A percentile compares a stretch with the other conserved stretches of the same genome.
phyloP scores from a whole-genome alignment of 2,329 filamentous ascomycete genomes.

The Parascedosporium putredinis region DNA sequence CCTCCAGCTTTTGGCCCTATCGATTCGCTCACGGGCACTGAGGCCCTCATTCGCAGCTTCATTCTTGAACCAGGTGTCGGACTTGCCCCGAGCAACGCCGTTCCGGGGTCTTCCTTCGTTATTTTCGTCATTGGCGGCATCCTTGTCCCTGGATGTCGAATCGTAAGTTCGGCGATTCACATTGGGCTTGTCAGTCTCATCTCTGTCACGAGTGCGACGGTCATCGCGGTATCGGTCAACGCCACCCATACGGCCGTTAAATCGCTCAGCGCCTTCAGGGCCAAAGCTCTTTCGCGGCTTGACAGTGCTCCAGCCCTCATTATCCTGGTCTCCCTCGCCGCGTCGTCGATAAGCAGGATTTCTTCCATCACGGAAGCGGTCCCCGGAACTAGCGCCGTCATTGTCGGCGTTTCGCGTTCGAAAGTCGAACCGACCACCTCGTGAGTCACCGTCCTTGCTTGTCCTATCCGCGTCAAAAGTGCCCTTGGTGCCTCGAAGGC shows the following conservation, averaged over 20 bases:
- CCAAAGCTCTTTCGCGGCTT: conserved; percentile 67
- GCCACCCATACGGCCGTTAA: conserved; percentile 54
- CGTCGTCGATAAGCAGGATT: conserved; percentile 40
- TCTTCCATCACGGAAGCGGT: conserved; percentile 38
- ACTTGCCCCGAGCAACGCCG: conserved; percentile 48
- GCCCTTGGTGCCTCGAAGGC: conserved; percentile 31
- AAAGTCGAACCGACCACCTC: conserved; percentile 48
- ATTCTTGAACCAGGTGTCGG: conserved; percentile 68
- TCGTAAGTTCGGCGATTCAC: conserved; percentile 42
- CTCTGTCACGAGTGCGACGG: conserved; percentile 39
- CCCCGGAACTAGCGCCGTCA: conserved; percentile 34
- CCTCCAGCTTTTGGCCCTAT: conserved; percentile 51
- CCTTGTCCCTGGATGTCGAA: conserved; percentile 34
- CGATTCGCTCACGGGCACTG: conserved; percentile 42
- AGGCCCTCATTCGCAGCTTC: conserved; percentile 26
- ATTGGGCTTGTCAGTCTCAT: conserved; percentile 40
- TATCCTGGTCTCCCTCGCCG: conserved; percentile 49
- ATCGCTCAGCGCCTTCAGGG: conserved; percentile 60
- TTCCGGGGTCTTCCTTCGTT: conserved; percentile 51
- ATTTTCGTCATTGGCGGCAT: conserved; percentile 37
- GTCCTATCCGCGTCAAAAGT: conserved; percentile 31
- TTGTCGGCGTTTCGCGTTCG: conserved; percentile 39
- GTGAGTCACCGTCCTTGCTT: conserved; percentile 37
- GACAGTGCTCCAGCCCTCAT: conserved; percentile 64
- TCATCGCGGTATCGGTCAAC: conserved; percentile 31